Evolutionary conservation across 2,329 filamentous ascomycete species (phyloP), one percentile per base, ranked within the genome.

Genomic region (Apiospora rasikravindrae): DNA sequence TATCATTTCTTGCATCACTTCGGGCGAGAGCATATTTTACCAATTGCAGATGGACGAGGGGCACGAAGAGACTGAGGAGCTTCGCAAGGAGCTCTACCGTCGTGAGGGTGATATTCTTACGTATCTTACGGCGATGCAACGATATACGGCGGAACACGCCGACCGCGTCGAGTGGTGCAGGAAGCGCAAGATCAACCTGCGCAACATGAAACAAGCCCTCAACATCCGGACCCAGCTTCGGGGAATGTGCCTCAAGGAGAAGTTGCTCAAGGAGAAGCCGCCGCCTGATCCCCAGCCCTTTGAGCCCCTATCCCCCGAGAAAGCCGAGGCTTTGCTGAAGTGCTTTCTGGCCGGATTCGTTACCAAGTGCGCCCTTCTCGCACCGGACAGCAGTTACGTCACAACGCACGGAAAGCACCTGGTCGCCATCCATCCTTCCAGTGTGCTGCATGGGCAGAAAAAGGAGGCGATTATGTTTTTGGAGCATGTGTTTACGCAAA

Each of bases 391-490:
- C 16, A 90, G 86, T 76, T 93, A 91, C 72, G 84, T 88, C 8
- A 92, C 90, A 0, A 83, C 87, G 0, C 84, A 88, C 42, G 90
- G 89, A 26, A 90, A 90, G 76, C 88, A 91, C 69, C 82, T 86
- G 1, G 88, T 92, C 13, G 85, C 88, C 0, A 88, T 92, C 24
- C 90, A 92, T 75, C 90, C 90, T 0, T 86, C 88, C 0, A 92
- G 90, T 74, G 88, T 90, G 0, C 76, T 92, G 67, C 88, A 91
- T 74, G 89, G 90, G 0, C 85, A 87, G 76, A 91, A 91, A 80
- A 87, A 86, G 77, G 90, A 91, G 80, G 90, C 89, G 4, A 91
- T 92, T 77, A 90, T 92, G 89, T 92, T 91, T 73, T 78, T 92
- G 13, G 90, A 92, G 74, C 88, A 92, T 74, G 89, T 92, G 0